Base-by-base conservation (phyloP, 2,329 filamentous ascomycete genomes). In the Fusarium sp. region DNA sequence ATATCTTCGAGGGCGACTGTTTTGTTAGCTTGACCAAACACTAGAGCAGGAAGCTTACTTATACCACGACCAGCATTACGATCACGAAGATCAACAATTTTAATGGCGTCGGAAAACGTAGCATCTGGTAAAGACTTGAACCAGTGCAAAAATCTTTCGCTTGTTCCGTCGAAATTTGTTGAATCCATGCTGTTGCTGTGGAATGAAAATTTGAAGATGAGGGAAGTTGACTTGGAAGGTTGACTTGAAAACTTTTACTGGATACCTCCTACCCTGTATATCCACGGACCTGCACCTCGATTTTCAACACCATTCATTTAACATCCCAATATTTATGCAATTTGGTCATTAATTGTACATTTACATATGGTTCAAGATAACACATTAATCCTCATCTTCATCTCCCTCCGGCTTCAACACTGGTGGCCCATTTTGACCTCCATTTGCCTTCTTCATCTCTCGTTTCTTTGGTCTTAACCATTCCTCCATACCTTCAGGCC, bases 401-500 rank as follows among this genome's bases (percentile, higher is more conserved):
- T 54, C 54, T 7, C 52, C 57, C 8, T 48, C 33, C 58, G 79
- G 83, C 76, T 63, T 50, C 23, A 63, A 3, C 14, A 38, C 23
- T 12, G 23, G 7, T 17, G n/a, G 15, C 5, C 32, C 33, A 4
- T 59, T 58, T 76, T 84, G 77, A 74, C 86, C 81, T 3, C 63
- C 46, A 56, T 65, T 76, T 30, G 79, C 72, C 64, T 81, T 87
- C 81, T 82, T 91, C 78, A 89, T 79, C 69, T 91, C 87, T 61
- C 90, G 87, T 83, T 97, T 98, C 80, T 88, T 91, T 0, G 94
- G 94, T 60, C 91, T 87, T 26, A 98, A 83, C 94, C 94, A 98
- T 68, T 97, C 92, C 78, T 97, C 95, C 90, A 94, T 94, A 0
- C 93, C 93, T 2, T 89, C 86, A 0, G 94, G 95, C 95, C 95